Conservation (phyloP, 805 yeast genomes). For the Candida arabinofermentans region DNA sequence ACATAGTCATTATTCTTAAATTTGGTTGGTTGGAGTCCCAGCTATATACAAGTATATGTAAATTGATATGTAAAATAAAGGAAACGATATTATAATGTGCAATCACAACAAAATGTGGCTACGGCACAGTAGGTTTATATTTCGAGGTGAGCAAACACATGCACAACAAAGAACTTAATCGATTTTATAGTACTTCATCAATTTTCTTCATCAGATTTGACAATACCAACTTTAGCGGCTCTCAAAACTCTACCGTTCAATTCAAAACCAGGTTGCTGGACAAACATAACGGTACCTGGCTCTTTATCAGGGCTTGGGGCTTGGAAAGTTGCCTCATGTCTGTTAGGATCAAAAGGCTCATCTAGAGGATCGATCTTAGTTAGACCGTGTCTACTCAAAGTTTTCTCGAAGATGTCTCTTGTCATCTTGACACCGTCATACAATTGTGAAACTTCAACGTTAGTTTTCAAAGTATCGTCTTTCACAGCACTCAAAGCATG, state of each 20-base stretch:
- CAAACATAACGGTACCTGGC: slow-evolving; percentile 89
- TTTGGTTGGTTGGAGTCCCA: background rate
- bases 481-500: slow-evolving; percentile 76
- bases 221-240: slow-evolving; percentile 95
- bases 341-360: slow-evolving; percentile 83
- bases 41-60: background rate
- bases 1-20: slow-evolving; percentile 1
- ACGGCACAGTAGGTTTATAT: no score
- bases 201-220: slow-evolving; percentile 45
- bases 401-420: slow-evolving; percentile 78
- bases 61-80: background rate
- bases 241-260: slow-evolving; percentile 84
- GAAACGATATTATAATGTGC: background rate
- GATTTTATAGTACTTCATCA: background rate
- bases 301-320: slow-evolving; percentile 81
- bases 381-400: slow-evolving; percentile 76
- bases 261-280: slow-evolving; percentile 86
- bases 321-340: slow-evolving; percentile 91
- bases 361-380: slow-evolving; percentile 79
- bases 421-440: slow-evolving; percentile 92
- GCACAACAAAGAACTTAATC: no score
- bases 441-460: slow-evolving; percentile 65
- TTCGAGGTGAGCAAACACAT: no score
- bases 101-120: background rate
- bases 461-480: slow-evolving; percentile 53